Evolutionary conservation across 1,139 yeast species (phyloP).

Genomic region (Pneumocystis jirovecii): DNA sequence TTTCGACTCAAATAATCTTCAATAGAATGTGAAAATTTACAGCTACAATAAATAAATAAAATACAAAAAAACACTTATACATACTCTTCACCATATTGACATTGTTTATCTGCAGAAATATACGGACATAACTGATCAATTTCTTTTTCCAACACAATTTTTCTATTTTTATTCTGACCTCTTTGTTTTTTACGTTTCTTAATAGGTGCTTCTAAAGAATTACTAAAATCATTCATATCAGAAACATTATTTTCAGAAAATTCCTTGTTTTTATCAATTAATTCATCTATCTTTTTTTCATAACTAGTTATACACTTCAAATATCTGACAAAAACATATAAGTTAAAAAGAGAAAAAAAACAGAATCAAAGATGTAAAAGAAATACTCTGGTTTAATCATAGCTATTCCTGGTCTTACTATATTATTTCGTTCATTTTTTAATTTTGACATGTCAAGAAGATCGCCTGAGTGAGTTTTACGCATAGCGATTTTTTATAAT

Average conservation of each 20-base stretch:
- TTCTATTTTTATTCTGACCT: slow-evolving; percentile 13
- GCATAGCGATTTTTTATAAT: neutral
- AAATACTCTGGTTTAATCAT: neutral
- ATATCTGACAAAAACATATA: neutral
- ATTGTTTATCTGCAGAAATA: slow-evolving; percentile 8
- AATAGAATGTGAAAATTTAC: slow-evolving; percentile 67
- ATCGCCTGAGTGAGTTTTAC: neutral
- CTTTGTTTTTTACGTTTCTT: slow-evolving; percentile 1
- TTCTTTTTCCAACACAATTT: slow-evolving; percentile 6
- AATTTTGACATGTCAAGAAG: neutral
- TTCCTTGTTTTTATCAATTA: neutral
- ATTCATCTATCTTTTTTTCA: neutral
- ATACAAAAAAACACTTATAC: neutral
- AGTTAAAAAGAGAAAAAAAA: neutral
- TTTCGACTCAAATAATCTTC: slow-evolving; percentile 48
- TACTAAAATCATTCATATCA: neutral
- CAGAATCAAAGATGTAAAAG: neutral
- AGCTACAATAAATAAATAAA: slow-evolving; percentile 19
- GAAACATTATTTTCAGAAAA: neutral
- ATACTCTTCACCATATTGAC: slow-evolving; percentile 2
- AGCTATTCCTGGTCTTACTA: neutral
- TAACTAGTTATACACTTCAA: neutral
- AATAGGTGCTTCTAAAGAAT: neutral
- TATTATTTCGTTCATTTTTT: neutral
- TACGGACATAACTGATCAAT: slow-evolving; percentile 9